A percentile compares a stretch with the other conserved stretches of the same genome.
Conservation (phyloP, 352 stramenopile species). For the Globisporangium middletonii region DNA sequence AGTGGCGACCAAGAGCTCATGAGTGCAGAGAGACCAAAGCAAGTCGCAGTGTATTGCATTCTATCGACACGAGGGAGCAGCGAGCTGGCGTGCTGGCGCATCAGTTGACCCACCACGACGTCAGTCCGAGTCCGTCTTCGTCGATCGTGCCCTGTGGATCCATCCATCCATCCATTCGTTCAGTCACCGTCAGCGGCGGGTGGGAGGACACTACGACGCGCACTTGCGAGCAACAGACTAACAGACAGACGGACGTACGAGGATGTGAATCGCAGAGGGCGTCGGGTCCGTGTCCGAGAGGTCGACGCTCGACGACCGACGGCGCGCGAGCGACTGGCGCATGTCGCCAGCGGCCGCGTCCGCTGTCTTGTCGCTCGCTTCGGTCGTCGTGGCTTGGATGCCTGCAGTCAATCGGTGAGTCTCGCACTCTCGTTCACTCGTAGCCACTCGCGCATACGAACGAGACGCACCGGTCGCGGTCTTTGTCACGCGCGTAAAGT, state of each 20-base stretch:
- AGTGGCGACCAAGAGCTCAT: neutral
- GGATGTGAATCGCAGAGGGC: conserved; percentile 77
- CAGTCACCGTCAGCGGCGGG: neutral
- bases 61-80: neutral
- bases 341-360: conserved; percentile 45
- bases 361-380: conserved; percentile 60
- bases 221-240: neutral
- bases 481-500: conserved; percentile 86
- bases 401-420: conserved; percentile 16
- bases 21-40: neutral
- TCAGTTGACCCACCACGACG: conserved; percentile 72
- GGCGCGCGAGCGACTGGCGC: conserved; percentile 60
- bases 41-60: neutral
- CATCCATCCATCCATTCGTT: neutral
- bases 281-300: conserved; percentile 79
- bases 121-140: conserved; percentile 76
- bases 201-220: too few relatives aligned
- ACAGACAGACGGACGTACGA: conserved; percentile 29
- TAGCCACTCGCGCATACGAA: neutral
- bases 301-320: conserved; percentile 79
- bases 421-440: neutral
- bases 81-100: too few relatives aligned
- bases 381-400: conserved; percentile 81
- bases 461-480: conserved; percentile 50
- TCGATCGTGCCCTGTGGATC: conserved; percentile 71